phyloP scores from a whole-genome alignment of 495 filamentous ascomycete species.

The Pseudomonodictys pantanalensis region DNA sequence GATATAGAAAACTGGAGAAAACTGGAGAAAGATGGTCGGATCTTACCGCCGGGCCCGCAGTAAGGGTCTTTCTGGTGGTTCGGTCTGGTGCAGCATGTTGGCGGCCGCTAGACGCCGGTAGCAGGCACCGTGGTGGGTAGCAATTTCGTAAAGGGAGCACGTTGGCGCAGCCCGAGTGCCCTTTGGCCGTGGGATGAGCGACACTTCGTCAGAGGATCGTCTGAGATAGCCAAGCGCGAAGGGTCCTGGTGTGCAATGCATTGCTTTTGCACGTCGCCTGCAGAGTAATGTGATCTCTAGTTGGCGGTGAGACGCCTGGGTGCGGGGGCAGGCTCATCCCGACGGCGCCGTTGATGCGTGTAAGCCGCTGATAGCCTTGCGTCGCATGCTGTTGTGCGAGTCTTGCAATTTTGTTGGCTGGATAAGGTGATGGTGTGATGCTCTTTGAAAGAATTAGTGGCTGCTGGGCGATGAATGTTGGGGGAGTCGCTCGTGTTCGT shows the following conservation, averaged over 20 bases:
- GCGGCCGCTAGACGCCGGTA: background rate
- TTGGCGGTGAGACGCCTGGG: background rate
- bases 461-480: background rate
- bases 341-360: background rate
- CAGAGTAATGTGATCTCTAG: background rate
- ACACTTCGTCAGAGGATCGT: background rate
- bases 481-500: background rate
- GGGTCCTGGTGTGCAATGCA: background rate
- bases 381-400: background rate
- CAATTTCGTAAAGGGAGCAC: background rate
- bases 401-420: background rate
- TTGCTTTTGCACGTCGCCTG: conserved; percentile 2
- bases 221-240: background rate
- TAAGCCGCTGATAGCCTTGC: conserved; percentile 23
- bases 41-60: background rate
- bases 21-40: background rate
- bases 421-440: background rate
- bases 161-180: background rate
- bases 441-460: background rate
- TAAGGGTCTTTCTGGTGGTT: background rate
- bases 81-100: background rate
- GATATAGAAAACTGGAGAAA: background rate
- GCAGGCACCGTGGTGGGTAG: background rate
- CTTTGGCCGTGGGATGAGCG: conserved; percentile 20
- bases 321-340: background rate